Base-by-base conservation (phyloP, 768 basidiomycete species). In the Podaxis rugospora region DNA sequence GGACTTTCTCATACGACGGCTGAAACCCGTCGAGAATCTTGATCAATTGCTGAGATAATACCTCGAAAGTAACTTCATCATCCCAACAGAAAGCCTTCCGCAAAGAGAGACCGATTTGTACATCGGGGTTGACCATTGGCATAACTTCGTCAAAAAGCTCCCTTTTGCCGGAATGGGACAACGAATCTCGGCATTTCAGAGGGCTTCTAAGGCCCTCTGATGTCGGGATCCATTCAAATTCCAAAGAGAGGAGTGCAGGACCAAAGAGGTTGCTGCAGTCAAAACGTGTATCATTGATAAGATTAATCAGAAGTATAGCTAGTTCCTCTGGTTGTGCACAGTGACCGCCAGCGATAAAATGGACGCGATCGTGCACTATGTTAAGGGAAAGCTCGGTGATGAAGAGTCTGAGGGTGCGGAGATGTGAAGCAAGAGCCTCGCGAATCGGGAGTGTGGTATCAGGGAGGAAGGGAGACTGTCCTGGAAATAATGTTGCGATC, bases 71-170 rank as follows among this genome's bases (percentile, higher is more conserved):
- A 35, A 82, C 51, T 0, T 72, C 72, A 32, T 72, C 55, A 58
- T 77, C 69, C 81, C 82, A 83, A 1, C 73, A 71, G 32, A 82
- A 67, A 2, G 68, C 68, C 1, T 51, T 55, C 9, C 66, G 71
- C 27, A 82, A 63, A 0, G 73, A 69, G 4, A 65, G 44, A 1
- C 74, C 69, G 14, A 76, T 55, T 5, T 49, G 59, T 11, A 72
- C 55, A 16, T 46, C 23, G 5, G 62, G 36, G 27, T 72, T 70
- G 49, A 80, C 66, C 1, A 73, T 64, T 1, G 70, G 63, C 35
- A 81, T 64, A 2, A 81, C 77, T 36, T 70, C 63, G 57, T 82
- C 77, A 57, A 78, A 81, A 2, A 82, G 70, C 42, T 66, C 57
- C 28, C 39, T 58, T 10, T 62, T 57, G 2, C 60, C 66, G 52